These are phyloP conservation scores for Atalantia buxifolia DNA, from an alignment of 345 rosid species.

Conservation along the genomic window DNA sequence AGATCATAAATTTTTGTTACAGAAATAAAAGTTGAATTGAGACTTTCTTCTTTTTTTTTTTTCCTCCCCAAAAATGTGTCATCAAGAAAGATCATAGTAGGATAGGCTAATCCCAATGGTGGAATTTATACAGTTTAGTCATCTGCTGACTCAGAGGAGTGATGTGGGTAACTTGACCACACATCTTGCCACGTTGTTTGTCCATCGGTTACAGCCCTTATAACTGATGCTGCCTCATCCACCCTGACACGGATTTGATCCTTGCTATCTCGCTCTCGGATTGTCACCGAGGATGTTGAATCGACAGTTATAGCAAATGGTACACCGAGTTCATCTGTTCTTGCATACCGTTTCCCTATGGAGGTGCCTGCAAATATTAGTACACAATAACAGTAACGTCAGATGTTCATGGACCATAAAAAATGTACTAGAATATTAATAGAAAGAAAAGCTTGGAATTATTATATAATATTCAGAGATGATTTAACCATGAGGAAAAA, in stretches of 20 bases:
- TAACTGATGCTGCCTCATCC: constrained; percentile 61
- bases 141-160: constrained; percentile 52
- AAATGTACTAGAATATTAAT: no score
- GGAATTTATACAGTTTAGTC: constrained; percentile 22
- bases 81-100: not conserved
- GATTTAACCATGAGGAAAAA: not conserved
- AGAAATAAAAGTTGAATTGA: no score
- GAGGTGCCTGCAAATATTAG: constrained; percentile 59
- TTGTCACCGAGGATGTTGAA: constrained; percentile 63
- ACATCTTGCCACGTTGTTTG: constrained; percentile 68
- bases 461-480: no score
- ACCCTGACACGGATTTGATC: constrained; percentile 74
- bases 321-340: constrained; percentile 92
- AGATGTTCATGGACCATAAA: not conserved
- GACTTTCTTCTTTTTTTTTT: not conserved
- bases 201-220: constrained; percentile 69
- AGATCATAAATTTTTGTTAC: no score
- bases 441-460: no score
- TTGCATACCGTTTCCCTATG: constrained; percentile 90
- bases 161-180: constrained; percentile 73
- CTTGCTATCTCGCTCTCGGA: constrained; percentile 92
- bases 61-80: not conserved
- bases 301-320: constrained; percentile 95
- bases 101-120: not conserved
- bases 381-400: not conserved